A percentile compares a stretch with the other conserved stretches of the same genome.
These are phyloP conservation scores for Umbelopsis ramanniana DNA, from an alignment of 192 early-diverging fungal genomes.

Conservation along the genomic window DNA sequence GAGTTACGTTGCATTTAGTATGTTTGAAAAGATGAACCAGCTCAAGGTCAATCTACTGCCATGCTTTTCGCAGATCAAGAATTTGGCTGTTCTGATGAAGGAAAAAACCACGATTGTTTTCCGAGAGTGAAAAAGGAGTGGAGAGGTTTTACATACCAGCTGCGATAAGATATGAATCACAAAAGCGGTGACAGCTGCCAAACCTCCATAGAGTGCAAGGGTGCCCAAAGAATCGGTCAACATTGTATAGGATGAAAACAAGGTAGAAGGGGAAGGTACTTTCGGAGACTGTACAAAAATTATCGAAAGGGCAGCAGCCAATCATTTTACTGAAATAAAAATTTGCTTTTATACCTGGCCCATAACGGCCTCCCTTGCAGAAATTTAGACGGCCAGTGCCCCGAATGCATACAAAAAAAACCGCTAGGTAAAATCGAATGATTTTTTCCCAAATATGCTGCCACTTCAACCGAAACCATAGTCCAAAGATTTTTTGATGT, in stretches of 20 bases:
- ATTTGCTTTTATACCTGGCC: no score
- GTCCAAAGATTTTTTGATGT: constrained; percentile 71
- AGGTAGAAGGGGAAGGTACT: neutral
- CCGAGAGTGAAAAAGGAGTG: neutral
- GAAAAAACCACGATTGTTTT: neutral
- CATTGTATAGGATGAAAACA: constrained; percentile 10
- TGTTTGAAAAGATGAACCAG: neutral
- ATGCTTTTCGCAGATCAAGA: no score
- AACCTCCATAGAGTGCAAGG: constrained; percentile 25
- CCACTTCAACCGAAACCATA: constrained; percentile 38
- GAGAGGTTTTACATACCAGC: constrained; percentile 19
- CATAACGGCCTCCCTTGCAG: no score
- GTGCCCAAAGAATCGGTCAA: constrained; percentile 18
- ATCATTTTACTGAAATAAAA: neutral
- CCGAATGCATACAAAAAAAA: neutral
- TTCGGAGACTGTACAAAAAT: neutral
- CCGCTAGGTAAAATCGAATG: neutral
- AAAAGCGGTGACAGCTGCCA: constrained; percentile 15
- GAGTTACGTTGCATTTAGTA: neutral
- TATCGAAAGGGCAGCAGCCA: constrained; percentile 1
- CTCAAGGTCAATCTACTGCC: neutral
- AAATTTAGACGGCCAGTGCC: no score
- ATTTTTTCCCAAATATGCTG: neutral
- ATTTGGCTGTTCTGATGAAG: neutral
- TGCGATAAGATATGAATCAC: constrained; percentile 39